Percentiles rank a stretch among this genome's conserved stretches.
Conservation (phyloP, 2,329 filamentous ascomycete genomes). For the Clarireedia paspali region DNA sequence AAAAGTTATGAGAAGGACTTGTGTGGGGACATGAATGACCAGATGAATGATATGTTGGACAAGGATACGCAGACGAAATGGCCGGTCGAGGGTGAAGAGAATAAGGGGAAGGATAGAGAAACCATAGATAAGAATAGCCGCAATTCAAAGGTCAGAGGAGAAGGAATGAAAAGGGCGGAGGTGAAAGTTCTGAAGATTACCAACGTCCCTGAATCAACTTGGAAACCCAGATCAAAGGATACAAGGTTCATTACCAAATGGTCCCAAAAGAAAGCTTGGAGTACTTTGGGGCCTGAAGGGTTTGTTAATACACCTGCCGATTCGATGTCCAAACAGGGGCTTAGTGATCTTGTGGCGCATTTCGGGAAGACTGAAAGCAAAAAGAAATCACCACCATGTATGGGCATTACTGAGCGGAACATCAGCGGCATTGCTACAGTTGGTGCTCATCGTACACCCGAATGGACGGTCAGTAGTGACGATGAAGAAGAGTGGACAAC, state of each 20-base stretch:
- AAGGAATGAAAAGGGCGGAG: background rate
- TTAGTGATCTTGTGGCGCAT: background rate
- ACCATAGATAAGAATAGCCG: background rate
- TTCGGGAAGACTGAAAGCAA: background rate
- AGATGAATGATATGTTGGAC: background rate
- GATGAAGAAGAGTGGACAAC: conserved; percentile 2
- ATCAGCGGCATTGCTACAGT: background rate
- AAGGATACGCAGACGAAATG: too few species aligned
- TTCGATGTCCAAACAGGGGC: background rate
- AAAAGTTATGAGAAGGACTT: background rate
- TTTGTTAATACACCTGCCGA: background rate
- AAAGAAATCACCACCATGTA: background rate
- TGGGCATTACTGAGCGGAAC: background rate
- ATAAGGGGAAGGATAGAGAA: background rate
- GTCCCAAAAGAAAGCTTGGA: background rate
- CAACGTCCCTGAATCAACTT: background rate
- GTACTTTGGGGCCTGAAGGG: background rate
- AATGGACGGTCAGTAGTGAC: background rate
- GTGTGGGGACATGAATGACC: background rate
- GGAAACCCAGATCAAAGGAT: background rate
- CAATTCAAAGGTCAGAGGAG: background rate
- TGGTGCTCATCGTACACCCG: background rate
- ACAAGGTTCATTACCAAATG: background rate
- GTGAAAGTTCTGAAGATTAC: background rate
- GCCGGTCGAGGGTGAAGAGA: background rate